phyloP scores from a whole-genome alignment of 495 filamentous ascomycete species.

The Penicillium arizonense region DNA sequence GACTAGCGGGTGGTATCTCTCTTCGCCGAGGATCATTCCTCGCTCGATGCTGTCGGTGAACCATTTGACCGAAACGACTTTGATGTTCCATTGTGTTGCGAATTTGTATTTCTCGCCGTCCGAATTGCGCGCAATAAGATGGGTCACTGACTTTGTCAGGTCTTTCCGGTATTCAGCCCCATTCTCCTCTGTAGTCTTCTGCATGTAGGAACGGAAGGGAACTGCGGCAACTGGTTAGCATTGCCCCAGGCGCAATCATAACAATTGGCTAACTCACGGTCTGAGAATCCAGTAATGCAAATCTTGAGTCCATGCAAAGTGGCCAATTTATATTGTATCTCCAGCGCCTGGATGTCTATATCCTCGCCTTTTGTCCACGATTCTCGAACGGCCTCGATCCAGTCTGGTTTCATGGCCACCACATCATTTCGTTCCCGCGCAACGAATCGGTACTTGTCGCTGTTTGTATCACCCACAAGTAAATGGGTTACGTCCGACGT shows the following conservation, averaged over 20 bases:
- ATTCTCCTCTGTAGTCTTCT: slow-evolving; percentile 60
- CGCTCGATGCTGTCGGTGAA: slow-evolving; percentile 78
- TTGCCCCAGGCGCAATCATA: neutral
- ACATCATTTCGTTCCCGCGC: slow-evolving; percentile 86
- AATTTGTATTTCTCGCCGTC: slow-evolving; percentile 86
- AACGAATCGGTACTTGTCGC: slow-evolving; percentile 92
- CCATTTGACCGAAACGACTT: slow-evolving; percentile 80
- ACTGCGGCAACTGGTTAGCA: slow-evolving; percentile 42
- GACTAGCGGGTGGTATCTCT: slow-evolving; percentile 71
- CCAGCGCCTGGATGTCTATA: slow-evolving; percentile 69
- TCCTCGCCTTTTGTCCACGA: slow-evolving; percentile 81
- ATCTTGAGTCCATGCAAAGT: slow-evolving; percentile 65
- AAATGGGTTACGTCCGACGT: slow-evolving; percentile 95
- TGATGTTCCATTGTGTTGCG: slow-evolving; percentile 75
- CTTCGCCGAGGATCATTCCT: slow-evolving; percentile 91
- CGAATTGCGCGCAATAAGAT: slow-evolving; percentile 77
- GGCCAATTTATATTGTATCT: slow-evolving; percentile 58
- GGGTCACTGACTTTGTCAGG: slow-evolving; percentile 76
- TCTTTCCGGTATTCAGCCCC: slow-evolving; percentile 83
- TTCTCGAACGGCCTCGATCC: slow-evolving; percentile 79
- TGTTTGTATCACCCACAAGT: slow-evolving; percentile 82
- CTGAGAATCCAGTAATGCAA: slow-evolving; percentile 88
- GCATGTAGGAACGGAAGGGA: slow-evolving; percentile 63
- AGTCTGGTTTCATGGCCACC: slow-evolving; percentile 71
- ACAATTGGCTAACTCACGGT: slow-evolving; percentile 54